Evolutionary conservation across 164 flowering plant genomes (phyloP), one percentile per base, ranked within the genome.

Genomic region (Annona cherimola): DNA sequence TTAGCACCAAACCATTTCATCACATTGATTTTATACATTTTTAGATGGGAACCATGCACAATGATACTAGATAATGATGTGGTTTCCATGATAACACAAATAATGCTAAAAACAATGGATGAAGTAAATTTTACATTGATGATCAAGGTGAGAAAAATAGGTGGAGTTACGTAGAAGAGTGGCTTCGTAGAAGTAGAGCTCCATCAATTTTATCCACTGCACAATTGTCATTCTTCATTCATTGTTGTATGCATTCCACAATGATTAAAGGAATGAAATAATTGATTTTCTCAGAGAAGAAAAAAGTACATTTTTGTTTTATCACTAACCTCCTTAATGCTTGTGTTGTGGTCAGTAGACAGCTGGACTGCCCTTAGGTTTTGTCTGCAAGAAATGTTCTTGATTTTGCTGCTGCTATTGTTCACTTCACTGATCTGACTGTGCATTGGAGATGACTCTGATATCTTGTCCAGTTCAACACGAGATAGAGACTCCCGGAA

Each of bases 261-360:
- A 16, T 50, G 57, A 50, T 50, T 9, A 50, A 50, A 50, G 11
- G 14, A 0, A 50, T 50, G 14, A 50, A 5, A 6, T 2, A 8
- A 5, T 0, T 9, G 57, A 50, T 16, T 50, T 50, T 50, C 57
- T 50, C 57, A 8, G 39, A 61, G 19, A 26, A 61, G 18, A n/a
- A 18, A 2, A 44, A n/a, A 16, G 55, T 18, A 67, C 45, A 9
- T 43, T 40, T 44, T 20, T 18, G 5, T 63, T 40, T 35, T 63
- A 26, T 63, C 40, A 63, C 76, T 54, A 66, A 84, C 91, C 88
- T 88, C 86, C 77, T 86, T 85, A 62, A 85, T 61, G 76, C 81
- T 83, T 69, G 91, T 88, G 78, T 88, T 85, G 70, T 88, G 91
- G 74, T 88, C 89, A n/a, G 79, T 81, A 40, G 91, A 82, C 65